A percentile compares a stretch with the other conserved stretches of the same genome.
Conservation (phyloP, 352 stramenopile species). For the Phytophthora vignae region DNA sequence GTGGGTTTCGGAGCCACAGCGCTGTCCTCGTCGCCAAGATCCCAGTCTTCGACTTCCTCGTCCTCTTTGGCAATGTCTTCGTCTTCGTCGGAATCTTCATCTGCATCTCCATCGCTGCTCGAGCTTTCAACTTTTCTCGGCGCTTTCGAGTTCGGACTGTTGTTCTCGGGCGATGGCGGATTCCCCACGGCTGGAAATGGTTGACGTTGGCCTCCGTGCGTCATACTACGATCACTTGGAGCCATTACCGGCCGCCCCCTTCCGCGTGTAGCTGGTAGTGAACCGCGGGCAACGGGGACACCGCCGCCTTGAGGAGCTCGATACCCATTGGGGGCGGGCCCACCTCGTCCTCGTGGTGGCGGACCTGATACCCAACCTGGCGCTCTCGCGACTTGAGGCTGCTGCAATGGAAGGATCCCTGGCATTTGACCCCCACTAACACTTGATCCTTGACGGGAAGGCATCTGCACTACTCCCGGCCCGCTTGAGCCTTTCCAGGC, state of each 20-base stretch:
- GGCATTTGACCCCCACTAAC: constrained; percentile 5
- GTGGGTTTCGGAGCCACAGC: neutral
- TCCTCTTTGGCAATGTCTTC: constrained; percentile 50
- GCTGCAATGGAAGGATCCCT: constrained; percentile 25
- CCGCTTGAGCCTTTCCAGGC: constrained; percentile 13
- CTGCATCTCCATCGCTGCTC: constrained; percentile 21
- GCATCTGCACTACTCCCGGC: constrained; percentile 7
- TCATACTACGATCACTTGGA: constrained; percentile 17
- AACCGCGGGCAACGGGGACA: constrained; percentile 22
- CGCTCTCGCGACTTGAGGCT: constrained; percentile 38
- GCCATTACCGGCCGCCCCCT: constrained; percentile 28
- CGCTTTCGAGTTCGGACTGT: neutral
- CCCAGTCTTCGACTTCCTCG: constrained; percentile 54
- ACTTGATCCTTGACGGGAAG: constrained; percentile 16
- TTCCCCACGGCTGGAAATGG: constrained; percentile 15
- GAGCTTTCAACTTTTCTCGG: constrained; percentile 19
- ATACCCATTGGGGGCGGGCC: constrained; percentile 20
- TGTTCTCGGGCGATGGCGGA: constrained; percentile 4
- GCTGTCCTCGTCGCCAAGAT: constrained; percentile 29
- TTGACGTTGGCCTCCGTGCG: constrained; percentile 16
- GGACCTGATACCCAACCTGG: constrained; percentile 34
- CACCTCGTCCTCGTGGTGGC: constrained; percentile 30
- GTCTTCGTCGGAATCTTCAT: constrained; percentile 47
- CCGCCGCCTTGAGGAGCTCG: constrained; percentile 15
- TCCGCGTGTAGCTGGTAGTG: constrained; percentile 18